These are phyloP conservation scores for Colletotrichum eleusines DNA, from an alignment of 2,329 filamentous ascomycete genomes.

Conservation along the genomic window DNA sequence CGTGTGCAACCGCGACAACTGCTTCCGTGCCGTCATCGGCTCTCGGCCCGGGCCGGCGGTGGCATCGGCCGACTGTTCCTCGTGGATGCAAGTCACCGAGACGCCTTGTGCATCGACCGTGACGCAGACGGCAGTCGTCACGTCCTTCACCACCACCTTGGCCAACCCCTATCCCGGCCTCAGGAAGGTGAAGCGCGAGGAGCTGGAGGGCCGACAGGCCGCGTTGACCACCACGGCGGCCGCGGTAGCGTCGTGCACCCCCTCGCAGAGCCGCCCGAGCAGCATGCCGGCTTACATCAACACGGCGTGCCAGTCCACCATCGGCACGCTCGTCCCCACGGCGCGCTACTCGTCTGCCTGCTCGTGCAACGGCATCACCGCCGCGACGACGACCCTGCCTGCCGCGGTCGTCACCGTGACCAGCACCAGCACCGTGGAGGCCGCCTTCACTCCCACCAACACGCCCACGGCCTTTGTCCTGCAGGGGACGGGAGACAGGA, in stretches of 20 bases:
- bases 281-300: constrained; percentile 22
- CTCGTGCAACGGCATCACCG: constrained; percentile 58
- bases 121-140: constrained; percentile 16
- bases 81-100: constrained; percentile 24
- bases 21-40: constrained; percentile 22
- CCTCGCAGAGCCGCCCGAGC: constrained; percentile 12
- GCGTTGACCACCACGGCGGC: background rate
- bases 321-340: constrained; percentile 25
- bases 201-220: constrained; percentile 11
- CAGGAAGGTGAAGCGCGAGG: constrained; percentile 20
- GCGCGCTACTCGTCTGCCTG: constrained; percentile 55
- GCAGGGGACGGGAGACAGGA: background rate
- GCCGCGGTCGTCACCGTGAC: constrained; percentile 54
- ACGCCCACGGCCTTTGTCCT: constrained; percentile 22
- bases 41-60: constrained; percentile 11
- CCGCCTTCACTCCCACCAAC: constrained; percentile 26
- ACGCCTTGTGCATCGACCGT: constrained; percentile 21
- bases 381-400: constrained; percentile 52
- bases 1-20: constrained; percentile 27
- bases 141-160: constrained; percentile 26
- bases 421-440: constrained; percentile 52
- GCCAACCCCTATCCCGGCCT: constrained; percentile 18
- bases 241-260: constrained; percentile 2
- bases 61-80: constrained; percentile 19
- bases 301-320: constrained; percentile 11